Base-by-base conservation (phyloP, 352 stramenopile genomes). In the Phytophthora citricola region DNA sequence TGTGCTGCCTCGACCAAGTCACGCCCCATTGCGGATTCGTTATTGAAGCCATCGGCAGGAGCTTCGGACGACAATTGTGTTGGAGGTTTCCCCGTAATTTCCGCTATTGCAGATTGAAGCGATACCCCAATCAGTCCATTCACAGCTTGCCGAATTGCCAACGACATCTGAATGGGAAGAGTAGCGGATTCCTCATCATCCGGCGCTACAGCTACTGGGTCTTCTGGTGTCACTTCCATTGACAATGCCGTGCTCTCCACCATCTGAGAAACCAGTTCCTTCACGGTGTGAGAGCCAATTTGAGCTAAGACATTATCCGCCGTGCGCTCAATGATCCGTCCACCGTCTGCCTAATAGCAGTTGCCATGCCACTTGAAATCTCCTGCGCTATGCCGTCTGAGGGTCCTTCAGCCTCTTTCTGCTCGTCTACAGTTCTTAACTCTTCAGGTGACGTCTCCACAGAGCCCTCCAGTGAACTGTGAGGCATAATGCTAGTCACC, bases 91-190 rank as follows among this genome's bases (percentile, higher is more conserved):
- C 59, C 62, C 40, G 73, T 76, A 17, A 81, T 54, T 3, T 78
- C 53, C 27, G 58, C 57, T 8, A 86, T 10, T 36, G 56, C 72
- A 20, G 72, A 55, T 58, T 86, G 71, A n/a, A 86, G 69, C 0
- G 77, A 83, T 29, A 78, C 51, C 2, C 69, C 77, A 39, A 86
- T 83, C 31, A 86, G 41, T 26, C 69, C 72, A 48, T 70, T 71
- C 8, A 86, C 75, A 17, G 63, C 52, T 52, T 68, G 57, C 3
- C 70, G 69, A 41, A 83, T 72, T 14, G 75, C 69, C 31, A 83
- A 61, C 12, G 74, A 75, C 74, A 83, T 86, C 26, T 62, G 44
- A 0, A 78, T 59, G n/a, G 74, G 54, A 26, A 86, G 69, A 26
- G 57, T 52, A 7, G 54, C 20, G 0, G 64, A 17, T 9, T 55